A percentile compares a stretch with the other conserved stretches of the same genome.
Conservation (phyloP, 805 yeast genomes). For the Myxozyma lipomycoides region DNA sequence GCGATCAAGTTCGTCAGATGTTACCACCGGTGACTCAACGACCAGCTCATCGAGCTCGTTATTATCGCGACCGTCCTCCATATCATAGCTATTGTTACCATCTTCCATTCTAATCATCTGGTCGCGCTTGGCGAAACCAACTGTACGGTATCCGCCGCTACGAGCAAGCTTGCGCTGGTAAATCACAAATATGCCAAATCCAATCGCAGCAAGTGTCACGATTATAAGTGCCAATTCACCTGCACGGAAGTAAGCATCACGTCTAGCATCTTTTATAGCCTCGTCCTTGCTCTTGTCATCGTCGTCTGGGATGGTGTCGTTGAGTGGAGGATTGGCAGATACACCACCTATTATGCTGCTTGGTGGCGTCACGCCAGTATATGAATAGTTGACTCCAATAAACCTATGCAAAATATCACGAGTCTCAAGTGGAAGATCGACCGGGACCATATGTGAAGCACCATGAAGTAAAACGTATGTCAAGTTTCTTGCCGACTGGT, state of each 20-base stretch:
- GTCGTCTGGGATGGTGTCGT: constrained; percentile 8
- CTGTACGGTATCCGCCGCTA: constrained; percentile 22
- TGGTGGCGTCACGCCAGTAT: constrained; percentile 14
- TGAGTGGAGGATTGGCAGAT: not conserved
- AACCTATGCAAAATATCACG: constrained; percentile 62
- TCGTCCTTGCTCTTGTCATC: constrained; percentile 25
- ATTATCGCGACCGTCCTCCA: not conserved
- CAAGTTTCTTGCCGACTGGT: constrained; percentile 61
- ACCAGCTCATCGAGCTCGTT: constrained; percentile 27
- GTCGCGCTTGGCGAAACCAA: constrained; percentile 25
- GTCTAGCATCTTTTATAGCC: constrained; percentile 35
- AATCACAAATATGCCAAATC: constrained; percentile 20
- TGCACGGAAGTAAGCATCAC: constrained; percentile 39
- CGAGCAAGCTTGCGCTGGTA: constrained; percentile 17
- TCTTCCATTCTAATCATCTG: constrained; percentile 25
- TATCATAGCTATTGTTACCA: constrained; percentile 8
- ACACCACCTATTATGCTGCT: constrained; percentile 13
- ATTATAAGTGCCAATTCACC: constrained; percentile 39
- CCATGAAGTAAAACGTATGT: constrained; percentile 70
- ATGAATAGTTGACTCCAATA: constrained; percentile 22
- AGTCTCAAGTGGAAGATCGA: constrained; percentile 65
- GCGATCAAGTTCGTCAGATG: constrained; percentile 24
- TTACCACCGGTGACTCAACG: constrained; percentile 25
- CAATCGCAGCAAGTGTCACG: constrained; percentile 32
- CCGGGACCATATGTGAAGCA: constrained; percentile 93